Evolutionary conservation across 192 early-diverging fungal genomes (phyloP).

Genomic region (Rhizophagus clarus): DNA sequence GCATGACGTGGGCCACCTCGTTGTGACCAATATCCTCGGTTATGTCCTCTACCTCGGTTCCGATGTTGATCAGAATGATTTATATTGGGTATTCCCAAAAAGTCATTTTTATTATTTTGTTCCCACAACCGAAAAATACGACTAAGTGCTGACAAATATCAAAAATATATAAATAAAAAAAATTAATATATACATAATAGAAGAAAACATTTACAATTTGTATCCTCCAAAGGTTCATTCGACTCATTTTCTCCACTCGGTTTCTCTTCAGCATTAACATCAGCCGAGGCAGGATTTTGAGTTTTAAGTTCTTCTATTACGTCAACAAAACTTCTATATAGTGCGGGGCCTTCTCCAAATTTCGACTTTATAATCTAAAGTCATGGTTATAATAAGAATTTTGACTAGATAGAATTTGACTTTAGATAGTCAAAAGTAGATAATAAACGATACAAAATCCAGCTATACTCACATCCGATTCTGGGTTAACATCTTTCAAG

Average conservation of each 20-base stretch:
- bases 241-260: background rate
- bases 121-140: slow-evolving; percentile 37
- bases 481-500: slow-evolving; percentile 43
- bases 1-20: slow-evolving; percentile 34
- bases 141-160: slow-evolving; percentile 18
- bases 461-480: slow-evolving; percentile 39
- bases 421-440: background rate
- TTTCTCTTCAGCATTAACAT: no score
- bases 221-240: background rate
- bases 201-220: background rate
- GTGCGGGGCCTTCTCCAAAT: slow-evolving; percentile 40
- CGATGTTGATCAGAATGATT: slow-evolving; percentile 22
- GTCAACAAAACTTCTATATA: slow-evolving; percentile 44
- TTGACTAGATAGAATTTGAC: background rate
- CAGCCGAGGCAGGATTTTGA: background rate
- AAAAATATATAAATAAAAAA: background rate
- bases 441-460: background rate
- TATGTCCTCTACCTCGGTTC: slow-evolving; percentile 29
- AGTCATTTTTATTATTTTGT: slow-evolving; percentile 31
- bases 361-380: slow-evolving; percentile 43
- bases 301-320: slow-evolving; percentile 39
- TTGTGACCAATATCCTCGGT: slow-evolving; percentile 36
- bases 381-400: background rate
- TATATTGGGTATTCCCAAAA: background rate
- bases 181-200: background rate